Conservation (phyloP, 768 basidiomycete genomes). For the Rhodotorula paludigena region DNA sequence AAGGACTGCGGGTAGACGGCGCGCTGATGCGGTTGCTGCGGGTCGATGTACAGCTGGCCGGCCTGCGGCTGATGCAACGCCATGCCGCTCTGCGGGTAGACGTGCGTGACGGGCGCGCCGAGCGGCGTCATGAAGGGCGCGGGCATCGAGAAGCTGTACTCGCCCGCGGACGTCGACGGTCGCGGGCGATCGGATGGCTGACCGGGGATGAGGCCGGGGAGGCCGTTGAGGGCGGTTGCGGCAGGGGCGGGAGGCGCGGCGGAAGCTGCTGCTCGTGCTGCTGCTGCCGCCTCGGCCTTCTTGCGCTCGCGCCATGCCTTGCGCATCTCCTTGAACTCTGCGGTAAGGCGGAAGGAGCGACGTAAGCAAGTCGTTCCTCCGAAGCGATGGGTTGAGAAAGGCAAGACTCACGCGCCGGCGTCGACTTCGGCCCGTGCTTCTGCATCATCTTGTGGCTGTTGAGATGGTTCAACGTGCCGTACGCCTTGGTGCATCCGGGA, state of each 20-base stretch:
- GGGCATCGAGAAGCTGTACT: conserved; percentile 30
- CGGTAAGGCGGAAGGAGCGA: conserved; percentile 4
- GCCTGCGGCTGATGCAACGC: neutral
- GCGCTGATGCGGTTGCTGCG: too few relatives aligned
- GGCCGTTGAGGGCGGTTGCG: neutral
- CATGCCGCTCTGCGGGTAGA: neutral
- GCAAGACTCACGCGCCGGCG: conserved; percentile 69
- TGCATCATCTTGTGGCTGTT: conserved; percentile 99
- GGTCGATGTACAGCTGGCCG: neutral
- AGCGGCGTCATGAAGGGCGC: conserved; percentile 18
- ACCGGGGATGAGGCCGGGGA: neutral
- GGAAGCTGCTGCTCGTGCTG: conserved; percentile 10
- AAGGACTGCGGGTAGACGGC: neutral
- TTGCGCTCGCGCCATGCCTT: conserved; percentile 94
- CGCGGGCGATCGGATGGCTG: conserved; percentile 10
- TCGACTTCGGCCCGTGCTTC: conserved; percentile 84
- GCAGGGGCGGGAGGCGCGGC: neutral
- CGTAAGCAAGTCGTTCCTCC: too few relatives aligned
- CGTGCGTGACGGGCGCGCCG: neutral
- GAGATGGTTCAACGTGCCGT: conserved; percentile 64
- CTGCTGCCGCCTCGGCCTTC: conserved; percentile 52
- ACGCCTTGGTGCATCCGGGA: conserved; percentile 43
- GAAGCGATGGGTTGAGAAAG: too few relatives aligned
- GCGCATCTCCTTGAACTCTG: conserved; percentile 97
- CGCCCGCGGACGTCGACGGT: conserved; percentile 34